Evolutionary conservation across 1,284 basidiomycete species (phyloP), one percentile per base, ranked within the genome.

Genomic region (Ustilago sp.): DNA sequence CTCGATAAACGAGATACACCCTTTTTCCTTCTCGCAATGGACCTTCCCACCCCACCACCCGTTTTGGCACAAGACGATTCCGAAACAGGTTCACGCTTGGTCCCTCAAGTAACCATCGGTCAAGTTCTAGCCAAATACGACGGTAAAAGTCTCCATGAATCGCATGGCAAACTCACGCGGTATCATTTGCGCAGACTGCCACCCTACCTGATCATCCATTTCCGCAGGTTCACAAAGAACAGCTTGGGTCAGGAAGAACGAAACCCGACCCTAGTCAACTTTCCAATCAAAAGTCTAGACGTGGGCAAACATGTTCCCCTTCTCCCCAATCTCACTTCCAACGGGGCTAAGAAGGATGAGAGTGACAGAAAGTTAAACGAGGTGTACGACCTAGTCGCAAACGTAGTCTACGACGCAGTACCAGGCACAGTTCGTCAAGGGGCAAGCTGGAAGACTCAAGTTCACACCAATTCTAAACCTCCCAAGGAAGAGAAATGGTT

Each of bases 191-290:
- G 92, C 70, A 89, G 90, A 28, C 88, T 99, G 64, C 97, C 97
- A 23, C 93, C 90, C 48, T 98, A 95, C 85, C 91, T 99, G 79
- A 93, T 99, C 80, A 88, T 98, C 31, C 94, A 98, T 86, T 96
- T 93, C 88, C 98, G 96, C 85, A 91, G 97, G 36, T 99, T 99
- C 87, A 97, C 94, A n/a, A 97, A 94, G 86, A 99, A 99, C 87
- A 90, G 90, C 59, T 98, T 99, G 83, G 94, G 98, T 1, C 35
- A 63, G 19, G 96, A 98, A 87, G 96, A 99, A 87, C 96, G 98
- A 87, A 99, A 99, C 84, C 95, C 95, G 3, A 99, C 97, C 1
- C 95, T 99, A 70, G 93, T 99, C 80, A 98, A 97, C 84, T 99
- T 98, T 84, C 95, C 95, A 12, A 89, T 98, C 51, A 90, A 93